Evolutionary conservation across 2,329 filamentous ascomycete species (phyloP), one percentile per base, ranked within the genome.

Genomic region (Pseudohalonectria lignicola): DNA sequence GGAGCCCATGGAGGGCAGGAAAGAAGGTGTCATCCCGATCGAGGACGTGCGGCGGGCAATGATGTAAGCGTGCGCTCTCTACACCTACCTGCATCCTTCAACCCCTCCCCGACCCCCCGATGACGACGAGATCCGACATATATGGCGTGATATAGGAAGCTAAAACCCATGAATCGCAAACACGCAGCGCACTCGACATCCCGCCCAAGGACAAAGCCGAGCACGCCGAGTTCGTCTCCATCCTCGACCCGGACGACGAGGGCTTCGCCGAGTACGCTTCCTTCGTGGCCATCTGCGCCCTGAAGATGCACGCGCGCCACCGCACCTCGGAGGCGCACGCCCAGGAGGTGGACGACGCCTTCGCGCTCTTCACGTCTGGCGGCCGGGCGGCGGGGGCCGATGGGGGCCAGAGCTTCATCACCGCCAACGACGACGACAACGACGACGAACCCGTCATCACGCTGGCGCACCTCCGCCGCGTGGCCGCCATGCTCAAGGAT

Each of bases 221-320:
- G 54, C 70, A 94, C 19, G 62, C 72, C 41, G 82, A 87, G 40
- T 87, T 95, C 52, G 63, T 86, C 35, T 76, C 79, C 18, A 73
- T 88, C 39, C 74, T 95, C 45, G 92, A 96, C 59, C 88, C 90
- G 0, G 82, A 88, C 23, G 66, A 72, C 15, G 79, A 82, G 40
- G 90, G 88, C 31, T 82, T 77, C 59, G 79, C 90, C 11, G 69
- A 75, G 6, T 96, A 88, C 60, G 71, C 78, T 42, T 77, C 81
- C 37, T 96, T 96, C 59, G 69, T 96, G 23, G 82, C 86, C 41
- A 82, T 95, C 49, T 86, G 86, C 53, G 90, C 90, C 12, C 73
- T 95, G 39, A 90, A 94, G 56, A 67, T 94, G 45, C 82, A 86
- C 54, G 67, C 70, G 32, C 66, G 69, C 39, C 64, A 68, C 37